Evolutionary conservation across 768 basidiomycete species (phyloP), one percentile per base, ranked within the genome.

Genomic region (Suillus lakei): DNA sequence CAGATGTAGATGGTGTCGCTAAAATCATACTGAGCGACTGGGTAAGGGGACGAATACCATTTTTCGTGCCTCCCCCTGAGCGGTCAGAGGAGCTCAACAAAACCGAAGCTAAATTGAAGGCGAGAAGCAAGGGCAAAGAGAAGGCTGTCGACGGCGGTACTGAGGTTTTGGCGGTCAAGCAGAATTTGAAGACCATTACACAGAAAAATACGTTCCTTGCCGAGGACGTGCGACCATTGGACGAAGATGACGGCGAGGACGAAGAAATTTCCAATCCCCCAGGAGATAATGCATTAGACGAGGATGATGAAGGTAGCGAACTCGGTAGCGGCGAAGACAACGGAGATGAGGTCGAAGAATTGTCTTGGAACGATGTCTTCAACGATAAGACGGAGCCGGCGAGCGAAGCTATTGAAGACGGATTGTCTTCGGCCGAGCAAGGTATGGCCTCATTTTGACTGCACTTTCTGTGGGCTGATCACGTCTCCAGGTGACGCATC

Each of bases 31-130:
- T 99, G 72, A 93, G 90, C 76, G 98, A 98, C 76, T 98, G 97
- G 97, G 95, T 98, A 65, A 84, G 98, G 54, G 98, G 97, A 9
- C 91, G 95, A 70, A 97, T 99, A 73, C 98, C 98, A 23, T 99
- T 90, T 84, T 99, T 98, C 73, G 96, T 95, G 43, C 75, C 91
- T 15, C 98, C 98, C 16, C 97, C 97, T 63, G 95, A 94, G 75
- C 82, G 92, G 64, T 74, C 91, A 10, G 88, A 89, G 68, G 90
- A 87, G 69, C 78, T 91, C 64, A 91, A 92, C 72, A 82, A 80
- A 71, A 80, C 80, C 15, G 91, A 91, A 79, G 77, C 77, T 50
- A 80, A 76, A 53, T 72, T 63, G n/a, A 81, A 81, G 60, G 75
- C 66, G 23, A 87, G 87, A 73, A 85, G 84, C 12, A 92, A 91